Base-by-base conservation (phyloP, 495 filamentous ascomycete species). In the Corynascus novoguineensis region DNA sequence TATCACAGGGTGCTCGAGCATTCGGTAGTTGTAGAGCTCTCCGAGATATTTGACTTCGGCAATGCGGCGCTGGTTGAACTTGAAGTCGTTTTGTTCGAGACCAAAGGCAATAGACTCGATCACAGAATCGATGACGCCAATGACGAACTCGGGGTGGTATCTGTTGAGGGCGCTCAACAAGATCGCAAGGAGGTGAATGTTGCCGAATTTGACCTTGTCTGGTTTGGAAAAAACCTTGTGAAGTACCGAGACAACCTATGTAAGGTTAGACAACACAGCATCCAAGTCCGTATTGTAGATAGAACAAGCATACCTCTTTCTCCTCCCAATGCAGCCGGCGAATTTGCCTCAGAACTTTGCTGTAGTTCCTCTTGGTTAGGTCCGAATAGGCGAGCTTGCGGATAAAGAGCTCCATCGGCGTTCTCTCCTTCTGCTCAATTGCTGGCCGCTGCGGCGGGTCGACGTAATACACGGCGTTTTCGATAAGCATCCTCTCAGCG, bases 281-380 rank as follows among this genome's bases (percentile, higher is more conserved):
- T 4, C 27, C n/a, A 4, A 0, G n/a, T 57, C 15, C 24, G n/a
- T 15, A 49, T 9, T 19, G 12, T 34, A 27, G 25, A 12, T 0
- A 5, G 10, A 41, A 0, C 6, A n/a, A 45, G 59, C 44, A 55
- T 73, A 88, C 88, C 69, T 96, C 89, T 44, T 78, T 76, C 64
- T 97, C 91, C 68, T 97, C 95, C 93, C 93, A 99, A 64, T 99
- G 92, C 19, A 99, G 82, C 60, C 95, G 92, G 40, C 93, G 86
- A 52, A 99, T 85, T 60, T 96, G 87, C 68, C 95, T 95, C 28
- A 96, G 78, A 24, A 95, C 84, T 73, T 90, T 95, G 58, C 90
- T 89, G 64, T 96, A 89, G 63, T 93, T 96, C 25, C 90, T 84
- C 72, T 92, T 96, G 58, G 87, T 97, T 77, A 99, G 81, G 63